phyloP scores from a whole-genome alignment of 2,329 filamentous ascomycete genomes.

The Setomelanomma holmii region DNA sequence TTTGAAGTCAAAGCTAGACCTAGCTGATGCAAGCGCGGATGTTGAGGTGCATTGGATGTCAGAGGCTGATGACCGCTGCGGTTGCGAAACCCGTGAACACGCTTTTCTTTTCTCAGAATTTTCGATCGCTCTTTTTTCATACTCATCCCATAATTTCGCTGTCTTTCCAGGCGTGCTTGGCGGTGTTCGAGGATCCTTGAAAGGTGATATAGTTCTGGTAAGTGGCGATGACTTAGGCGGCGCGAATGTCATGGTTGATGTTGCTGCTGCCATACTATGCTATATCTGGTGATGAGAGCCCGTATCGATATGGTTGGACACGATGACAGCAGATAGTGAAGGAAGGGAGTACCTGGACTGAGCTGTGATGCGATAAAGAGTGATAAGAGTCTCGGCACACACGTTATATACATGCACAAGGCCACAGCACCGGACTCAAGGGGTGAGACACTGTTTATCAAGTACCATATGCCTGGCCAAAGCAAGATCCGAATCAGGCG shows the following conservation, averaged over 20 bases:
- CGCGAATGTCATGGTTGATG: conserved; percentile 24
- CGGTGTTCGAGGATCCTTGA: conserved; percentile 36
- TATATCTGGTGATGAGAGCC: not conserved
- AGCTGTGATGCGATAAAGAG: conserved; percentile 28
- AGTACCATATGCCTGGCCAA: conserved; percentile 20
- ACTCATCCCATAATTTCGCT: conserved; percentile 45
- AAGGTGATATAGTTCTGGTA: conserved; percentile 32
- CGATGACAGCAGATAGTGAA: conserved; percentile 19
- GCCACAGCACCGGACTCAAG: conserved; percentile 33
- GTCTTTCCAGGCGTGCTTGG: conserved; percentile 37
- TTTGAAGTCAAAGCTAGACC: conserved; percentile 36
- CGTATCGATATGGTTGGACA: conserved; percentile 12
- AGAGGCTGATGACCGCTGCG: conserved; percentile 27
- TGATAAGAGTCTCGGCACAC: conserved; percentile 36
- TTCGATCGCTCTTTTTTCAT: conserved; percentile 41
- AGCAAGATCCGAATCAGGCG: conserved; percentile 22
- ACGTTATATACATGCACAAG: conserved; percentile 45
- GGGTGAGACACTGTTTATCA: conserved; percentile 46
- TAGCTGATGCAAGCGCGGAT: conserved; percentile 10
- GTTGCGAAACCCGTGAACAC: conserved; percentile 16
- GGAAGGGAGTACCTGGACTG: conserved; percentile 19
- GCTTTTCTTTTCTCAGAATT: conserved; percentile 39
- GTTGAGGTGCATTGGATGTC: conserved; percentile 21
- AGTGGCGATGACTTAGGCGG: conserved; percentile 31
- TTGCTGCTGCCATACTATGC: conserved; percentile 17